Evolutionary conservation across 345 rosid species (phyloP).

Genomic region (Toxicodendron radicans): DNA sequence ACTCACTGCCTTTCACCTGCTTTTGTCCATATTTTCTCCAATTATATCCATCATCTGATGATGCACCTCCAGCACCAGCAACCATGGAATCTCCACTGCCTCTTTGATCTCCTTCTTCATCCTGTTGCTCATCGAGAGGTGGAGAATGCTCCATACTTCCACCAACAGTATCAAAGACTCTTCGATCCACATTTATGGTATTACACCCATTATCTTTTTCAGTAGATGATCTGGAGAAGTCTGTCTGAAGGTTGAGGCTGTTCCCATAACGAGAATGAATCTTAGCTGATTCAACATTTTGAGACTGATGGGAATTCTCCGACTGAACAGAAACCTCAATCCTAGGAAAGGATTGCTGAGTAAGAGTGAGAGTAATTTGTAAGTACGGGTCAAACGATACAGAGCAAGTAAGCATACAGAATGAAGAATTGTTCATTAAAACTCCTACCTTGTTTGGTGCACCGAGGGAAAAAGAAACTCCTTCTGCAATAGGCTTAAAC

Average conservation of each 20-base stretch:
- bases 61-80: constrained; percentile 52
- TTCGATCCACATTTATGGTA: constrained; percentile 33
- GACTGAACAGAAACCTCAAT: constrained; percentile 51
- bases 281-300: constrained; percentile 36
- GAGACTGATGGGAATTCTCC: constrained; percentile 47
- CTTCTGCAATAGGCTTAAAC: constrained; percentile 64
- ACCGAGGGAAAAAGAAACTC: constrained; percentile 49
- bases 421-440: neutral
- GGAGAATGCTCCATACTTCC: constrained; percentile 50
- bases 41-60: constrained; percentile 90
- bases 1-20: constrained; percentile 93
- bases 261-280: constrained; percentile 40
- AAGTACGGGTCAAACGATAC: constrained; percentile 15
- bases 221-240: constrained; percentile 38
- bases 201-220: constrained; percentile 42
- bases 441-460: constrained; percentile 39
- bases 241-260: constrained; percentile 36
- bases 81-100: constrained; percentile 49
- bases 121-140: constrained; percentile 63
- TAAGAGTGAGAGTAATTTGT: constrained; percentile 30
- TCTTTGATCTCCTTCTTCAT: constrained; percentile 71
- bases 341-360: constrained; percentile 49
- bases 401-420: neutral
- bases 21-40: constrained; percentile 99
- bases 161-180: constrained; percentile 37